A percentile compares a stretch with the other conserved stretches of the same genome.
Evolutionary conservation across 306 rosid genomes (phyloP).

Genomic region (Rosa rugosa): DNA sequence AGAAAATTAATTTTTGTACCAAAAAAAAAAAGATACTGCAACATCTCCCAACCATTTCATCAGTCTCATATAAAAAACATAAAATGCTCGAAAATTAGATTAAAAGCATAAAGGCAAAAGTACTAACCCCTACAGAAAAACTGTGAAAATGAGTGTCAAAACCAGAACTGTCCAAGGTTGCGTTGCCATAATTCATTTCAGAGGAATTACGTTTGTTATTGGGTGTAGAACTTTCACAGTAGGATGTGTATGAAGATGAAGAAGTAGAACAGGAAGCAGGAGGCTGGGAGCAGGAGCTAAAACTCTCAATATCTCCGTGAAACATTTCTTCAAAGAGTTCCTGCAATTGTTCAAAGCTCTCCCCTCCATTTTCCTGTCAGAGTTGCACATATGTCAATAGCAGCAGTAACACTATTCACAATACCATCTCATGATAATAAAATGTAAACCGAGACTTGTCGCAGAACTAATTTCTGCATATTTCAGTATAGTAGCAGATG

Average conservation of each 20-base stretch:
- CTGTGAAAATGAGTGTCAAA: conserved; percentile 38
- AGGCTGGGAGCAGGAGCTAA: conserved; percentile 30
- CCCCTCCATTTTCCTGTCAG: conserved; percentile 67
- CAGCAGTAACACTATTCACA: neutral
- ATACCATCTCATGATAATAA: neutral
- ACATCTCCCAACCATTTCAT: too few species aligned
- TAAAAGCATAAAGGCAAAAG: neutral
- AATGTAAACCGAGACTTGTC: neutral
- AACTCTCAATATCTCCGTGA: conserved; percentile 45
- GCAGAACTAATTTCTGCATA: neutral
- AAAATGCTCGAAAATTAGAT: neutral
- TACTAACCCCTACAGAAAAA: conserved; percentile 86
- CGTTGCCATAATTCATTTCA: conserved; percentile 45
- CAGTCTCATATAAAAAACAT: too few species aligned
- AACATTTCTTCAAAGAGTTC: conserved; percentile 85
- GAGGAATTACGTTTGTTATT: conserved; percentile 60
- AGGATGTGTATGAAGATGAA: conserved; percentile 42
- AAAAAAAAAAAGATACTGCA: too few species aligned
- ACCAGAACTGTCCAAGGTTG: conserved; percentile 26
- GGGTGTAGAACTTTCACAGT: conserved; percentile 42
- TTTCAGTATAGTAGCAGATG: neutral
- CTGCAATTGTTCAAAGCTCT: conserved; percentile 81
- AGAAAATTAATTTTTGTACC: too few species aligned
- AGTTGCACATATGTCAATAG: conserved; percentile 9
- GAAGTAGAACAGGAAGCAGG: conserved; percentile 35